These are phyloP conservation scores for Hygrophorus pudorinus DNA, from an alignment of 768 basidiomycete genomes.

Conservation along the genomic window DNA sequence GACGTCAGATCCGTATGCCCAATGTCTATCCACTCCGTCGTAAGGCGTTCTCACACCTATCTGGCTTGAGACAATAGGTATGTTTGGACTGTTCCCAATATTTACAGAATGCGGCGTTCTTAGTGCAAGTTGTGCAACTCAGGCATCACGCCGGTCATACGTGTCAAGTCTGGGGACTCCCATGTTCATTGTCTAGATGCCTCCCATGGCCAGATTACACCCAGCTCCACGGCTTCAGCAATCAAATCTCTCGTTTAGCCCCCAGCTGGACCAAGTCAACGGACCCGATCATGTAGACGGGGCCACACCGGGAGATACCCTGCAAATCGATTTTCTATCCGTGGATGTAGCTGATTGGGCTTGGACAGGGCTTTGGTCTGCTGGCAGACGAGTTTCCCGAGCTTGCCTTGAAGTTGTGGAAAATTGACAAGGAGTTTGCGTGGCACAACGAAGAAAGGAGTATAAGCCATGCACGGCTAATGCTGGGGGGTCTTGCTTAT, in stretches of 20 bases:
- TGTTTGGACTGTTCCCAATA: not conserved
- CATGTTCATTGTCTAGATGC: slow-evolving; percentile 15
- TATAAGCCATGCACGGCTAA: too few species aligned
- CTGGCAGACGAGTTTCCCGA: slow-evolving; percentile 44
- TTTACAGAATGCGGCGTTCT: not conserved
- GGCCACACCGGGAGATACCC: slow-evolving; percentile 46
- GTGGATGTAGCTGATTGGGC: slow-evolving; percentile 49
- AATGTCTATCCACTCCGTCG: slow-evolving; percentile 44
- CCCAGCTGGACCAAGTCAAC: slow-evolving; percentile 47
- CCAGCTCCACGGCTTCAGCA: slow-evolving; percentile 56
- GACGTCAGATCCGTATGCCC: too few species aligned
- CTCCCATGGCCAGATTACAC: slow-evolving; percentile 21
- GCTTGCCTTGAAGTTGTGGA: slow-evolving; percentile 46
- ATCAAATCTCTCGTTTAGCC: slow-evolving; percentile 40
- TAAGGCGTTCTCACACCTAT: slow-evolving; percentile 41
- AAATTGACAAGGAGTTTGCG: slow-evolving; percentile 32
- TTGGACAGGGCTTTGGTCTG: slow-evolving; percentile 52
- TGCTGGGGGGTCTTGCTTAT: too few species aligned
- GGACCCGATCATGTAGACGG: slow-evolving; percentile 46
- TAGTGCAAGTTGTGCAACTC: not conserved
- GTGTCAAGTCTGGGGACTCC: slow-evolving; percentile 41
- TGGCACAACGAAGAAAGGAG: slow-evolving; percentile 39
- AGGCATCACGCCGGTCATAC: slow-evolving; percentile 43
- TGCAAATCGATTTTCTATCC: slow-evolving; percentile 49
- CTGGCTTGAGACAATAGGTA: slow-evolving; percentile 56